Evolutionary conservation across 2,329 filamentous ascomycete species (phyloP), one percentile per base, ranked within the genome.

Genomic region (Epichloe hybrida): DNA sequence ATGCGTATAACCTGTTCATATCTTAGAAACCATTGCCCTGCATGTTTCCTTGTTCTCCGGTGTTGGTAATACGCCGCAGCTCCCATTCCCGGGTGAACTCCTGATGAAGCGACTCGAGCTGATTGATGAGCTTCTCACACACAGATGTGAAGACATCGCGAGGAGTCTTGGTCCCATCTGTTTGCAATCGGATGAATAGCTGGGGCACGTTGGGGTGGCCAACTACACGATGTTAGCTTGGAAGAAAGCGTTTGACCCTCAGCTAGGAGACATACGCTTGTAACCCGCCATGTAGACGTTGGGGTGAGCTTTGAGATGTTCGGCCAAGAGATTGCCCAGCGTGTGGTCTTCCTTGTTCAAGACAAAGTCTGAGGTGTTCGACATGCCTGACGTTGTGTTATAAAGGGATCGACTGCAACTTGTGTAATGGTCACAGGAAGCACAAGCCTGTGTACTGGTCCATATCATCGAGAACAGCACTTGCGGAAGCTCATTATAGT

Each of bases 341-440:
- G 91, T 96, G 70, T 96, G 91, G 61, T 98, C 93, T 68, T 98
- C 93, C 69, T 96, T 97, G 70, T 88, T 88, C 70, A 98, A 83
- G 53, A 88, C 82, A 72, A 98, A 98, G 69, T 96, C 86, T 9
- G 88, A 86, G n/a, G 87, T 89, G 66, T 95, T 95, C 21, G 91
- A 88, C 65, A 95, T 89, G 63, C 88, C 89, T 64, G 9, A 35
- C 36, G 15, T 35, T 4, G 6, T 36, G 17, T 52, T 27, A 50
- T 17, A 5, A 12, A 23, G 20, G 13, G 13, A 13, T 13, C 2
- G 9, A 37, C 27, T 34, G 23, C 13, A 15, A 7, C 17, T 38
- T 44, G 5, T 41, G 12, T 23, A 1, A 23, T 21, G 31, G 31
- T 31, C 4, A 31, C 6, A 20, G 20, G 20, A 20, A 20, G 20